Evolutionary conservation across 345 rosid genomes (phyloP).

Genomic region (Lagerstroemia speciosa): DNA sequence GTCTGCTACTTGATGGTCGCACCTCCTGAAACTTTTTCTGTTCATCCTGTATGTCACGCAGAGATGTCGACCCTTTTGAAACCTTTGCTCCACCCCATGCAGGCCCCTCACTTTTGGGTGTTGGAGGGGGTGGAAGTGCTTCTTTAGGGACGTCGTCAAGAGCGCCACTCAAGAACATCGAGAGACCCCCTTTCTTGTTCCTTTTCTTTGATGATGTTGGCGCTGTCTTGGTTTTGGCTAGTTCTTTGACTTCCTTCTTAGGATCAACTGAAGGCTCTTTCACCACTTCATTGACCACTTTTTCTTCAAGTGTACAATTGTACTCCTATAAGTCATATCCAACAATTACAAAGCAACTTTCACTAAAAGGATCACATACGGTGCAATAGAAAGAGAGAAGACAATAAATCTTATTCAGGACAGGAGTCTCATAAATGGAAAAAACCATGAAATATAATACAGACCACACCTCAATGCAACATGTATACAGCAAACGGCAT

Average conservation of each 20-base stretch:
- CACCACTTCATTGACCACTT: slow-evolving; percentile 17
- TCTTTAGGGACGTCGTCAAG: slow-evolving; percentile 67
- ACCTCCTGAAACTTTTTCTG: slow-evolving; percentile 53
- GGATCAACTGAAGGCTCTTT: slow-evolving; percentile 29
- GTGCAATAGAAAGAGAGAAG: neutral
- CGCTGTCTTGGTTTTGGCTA: slow-evolving; percentile 31
- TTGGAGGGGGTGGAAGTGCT: slow-evolving; percentile 36
- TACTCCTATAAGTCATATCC: slow-evolving; percentile 29
- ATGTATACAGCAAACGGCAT: neutral
- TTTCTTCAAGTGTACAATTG: slow-evolving; percentile 12
- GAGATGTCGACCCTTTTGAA: slow-evolving; percentile 64
- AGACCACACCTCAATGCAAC: neutral
- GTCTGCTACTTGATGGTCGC: slow-evolving; percentile 29
- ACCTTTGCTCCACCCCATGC: slow-evolving; percentile 95
- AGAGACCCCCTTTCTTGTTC: slow-evolving; percentile 89
- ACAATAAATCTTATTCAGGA: neutral
- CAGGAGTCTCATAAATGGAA: neutral
- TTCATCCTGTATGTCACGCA: slow-evolving; percentile 80
- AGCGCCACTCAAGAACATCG: slow-evolving; percentile 94
- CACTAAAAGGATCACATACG: neutral
- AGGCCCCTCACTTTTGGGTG: slow-evolving; percentile 73
- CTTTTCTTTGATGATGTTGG: slow-evolving; percentile 53
- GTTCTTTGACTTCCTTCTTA: slow-evolving; percentile 31
- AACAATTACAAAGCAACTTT: neutral
- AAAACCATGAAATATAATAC: neutral